phyloP scores from a whole-genome alignment of 306 rosid species.

The Corylus avellana region DNA sequence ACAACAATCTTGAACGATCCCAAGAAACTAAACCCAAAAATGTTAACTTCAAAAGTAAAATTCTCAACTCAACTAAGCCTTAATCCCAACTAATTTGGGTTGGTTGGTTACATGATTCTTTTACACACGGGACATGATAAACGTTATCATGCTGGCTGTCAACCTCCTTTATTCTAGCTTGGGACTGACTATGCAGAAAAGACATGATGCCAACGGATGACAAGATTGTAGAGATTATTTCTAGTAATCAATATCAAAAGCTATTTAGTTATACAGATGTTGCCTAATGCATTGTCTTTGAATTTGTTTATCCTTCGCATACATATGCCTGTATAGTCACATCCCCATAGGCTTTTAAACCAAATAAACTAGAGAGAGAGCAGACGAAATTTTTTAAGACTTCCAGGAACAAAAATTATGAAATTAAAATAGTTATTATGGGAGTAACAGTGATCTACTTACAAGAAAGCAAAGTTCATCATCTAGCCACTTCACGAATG shows the following conservation, averaged over 20 bases:
- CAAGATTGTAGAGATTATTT: background rate
- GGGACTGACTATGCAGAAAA: background rate
- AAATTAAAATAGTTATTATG: background rate
- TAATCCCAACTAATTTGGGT: background rate
- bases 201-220: background rate
- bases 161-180: background rate
- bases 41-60: background rate
- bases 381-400: background rate
- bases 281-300: background rate
- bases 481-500: conserved; percentile 96
- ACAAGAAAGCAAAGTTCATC: conserved; percentile 99
- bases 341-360: background rate
- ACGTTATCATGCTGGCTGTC: conserved; percentile 4
- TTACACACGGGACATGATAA: background rate
- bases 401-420: background rate
- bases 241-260: background rate
- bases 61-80: background rate
- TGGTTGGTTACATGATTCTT: background rate
- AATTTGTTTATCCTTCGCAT: background rate
- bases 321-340: background rate
- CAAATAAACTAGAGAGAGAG: background rate
- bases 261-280: background rate
- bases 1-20: background rate
- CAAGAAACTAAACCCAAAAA: conserved; percentile 1
- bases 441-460: conserved; percentile 29